Percentiles rank a stretch among this genome's conserved stretches.
phyloP scores from a whole-genome alignment of 495 filamentous ascomycete species.

The Podospora pseudopauciseta region DNA sequence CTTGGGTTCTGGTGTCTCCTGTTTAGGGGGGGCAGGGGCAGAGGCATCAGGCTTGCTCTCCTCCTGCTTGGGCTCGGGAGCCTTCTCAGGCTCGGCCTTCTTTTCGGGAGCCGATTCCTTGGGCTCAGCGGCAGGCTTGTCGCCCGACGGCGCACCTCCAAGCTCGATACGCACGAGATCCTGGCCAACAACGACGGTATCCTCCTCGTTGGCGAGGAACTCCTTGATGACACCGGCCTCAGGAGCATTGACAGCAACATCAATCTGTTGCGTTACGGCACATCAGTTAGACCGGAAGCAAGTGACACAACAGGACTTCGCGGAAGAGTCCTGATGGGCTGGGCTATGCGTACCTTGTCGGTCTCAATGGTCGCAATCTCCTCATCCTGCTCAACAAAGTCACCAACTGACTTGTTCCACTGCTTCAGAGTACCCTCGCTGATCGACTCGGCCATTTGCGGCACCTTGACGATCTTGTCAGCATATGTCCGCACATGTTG shows the following conservation, averaged over 20 bases:
- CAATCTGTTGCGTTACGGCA: conserved; percentile 58
- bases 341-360: conserved; percentile 73
- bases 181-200: conserved; percentile 93
- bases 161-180: conserved; percentile 80
- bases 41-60: conserved; percentile 36
- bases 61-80: conserved; percentile 40
- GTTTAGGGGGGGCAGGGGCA: conserved; percentile 26
- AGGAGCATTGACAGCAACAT: conserved; percentile 92
- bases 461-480: conserved; percentile 86
- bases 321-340: not conserved
- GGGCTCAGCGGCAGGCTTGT: conserved; percentile 50
- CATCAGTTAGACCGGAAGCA: conserved; percentile 4
- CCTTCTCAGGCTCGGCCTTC: conserved; percentile 54
- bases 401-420: conserved; percentile 90
- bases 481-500: conserved; percentile 57
- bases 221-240: conserved; percentile 89
- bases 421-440: conserved; percentile 96
- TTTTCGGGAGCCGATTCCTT: conserved; percentile 56
- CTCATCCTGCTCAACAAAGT: conserved; percentile 93
- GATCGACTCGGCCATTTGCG: conserved; percentile 98
- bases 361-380: conserved; percentile 99
- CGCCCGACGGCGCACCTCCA: conserved; percentile 58
- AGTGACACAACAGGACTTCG: not conserved
- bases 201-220: conserved; percentile 88
- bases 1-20: conserved; percentile 33